Base-by-base conservation (phyloP, 2,329 filamentous ascomycete genomes). In the Karstenula rhodostoma region DNA sequence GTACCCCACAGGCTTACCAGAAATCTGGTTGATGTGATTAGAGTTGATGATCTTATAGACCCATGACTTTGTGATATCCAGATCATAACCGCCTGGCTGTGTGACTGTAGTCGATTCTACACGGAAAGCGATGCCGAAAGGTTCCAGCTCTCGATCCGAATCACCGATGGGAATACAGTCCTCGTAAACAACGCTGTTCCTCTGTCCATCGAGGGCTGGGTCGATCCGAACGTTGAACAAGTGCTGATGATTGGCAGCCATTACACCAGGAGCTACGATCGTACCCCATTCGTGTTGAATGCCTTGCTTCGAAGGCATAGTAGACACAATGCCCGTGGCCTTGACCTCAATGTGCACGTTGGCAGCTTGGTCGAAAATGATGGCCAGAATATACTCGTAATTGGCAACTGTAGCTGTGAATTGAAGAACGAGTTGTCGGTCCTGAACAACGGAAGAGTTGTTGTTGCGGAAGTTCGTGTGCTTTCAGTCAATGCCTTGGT, bases 191-290 rank as follows among this genome's bases (percentile, higher is more conserved):
- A 82, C 67, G 29, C 81, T 74, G 73, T 84, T 82, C 52, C 75
- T 58, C 69, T 77, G 71, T 59, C 82, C 79, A 62, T 85, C 80
- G 60, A 84, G 74, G 66, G 77, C 73, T 32, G 82, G 76, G 74
- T 85, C 77, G 60, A 86, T 67, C 58, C 83, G 77, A 63, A 85
- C 69, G 63, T 79, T 75, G 80, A 93, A 92, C 74, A 93, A 90
- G 76, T 93, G 90, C 72, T 93, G 90, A 71, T 93, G 90, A 76
- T 90, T 87, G 0, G 83, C 81, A 2, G 88, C 90, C 33, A 92
- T 84, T 17, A 90, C 88, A 46, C 89, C 88, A 0, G 89, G 88
- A 58, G 89, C 87, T 6, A 91, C 88, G 44, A 90, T 85, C 0
- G 88, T 91, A 33, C 88, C 89, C 80, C 86, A 90, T 2, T 86